phyloP scores from a whole-genome alignment of 2,329 filamentous ascomycete species.

The Pseudogymnoascus sp. region DNA sequence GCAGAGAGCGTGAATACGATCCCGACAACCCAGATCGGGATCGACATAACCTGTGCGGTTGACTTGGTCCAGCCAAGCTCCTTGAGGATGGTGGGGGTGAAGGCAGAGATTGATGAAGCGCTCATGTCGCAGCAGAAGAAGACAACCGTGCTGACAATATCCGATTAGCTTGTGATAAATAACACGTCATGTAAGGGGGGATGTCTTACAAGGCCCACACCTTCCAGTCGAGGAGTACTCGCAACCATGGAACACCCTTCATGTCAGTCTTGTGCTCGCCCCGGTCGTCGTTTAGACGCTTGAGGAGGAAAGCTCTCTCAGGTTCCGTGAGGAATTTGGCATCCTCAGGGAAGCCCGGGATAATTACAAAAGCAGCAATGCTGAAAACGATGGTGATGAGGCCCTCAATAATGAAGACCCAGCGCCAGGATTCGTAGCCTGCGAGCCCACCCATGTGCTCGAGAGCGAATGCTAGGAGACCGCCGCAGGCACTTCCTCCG shows the following conservation, averaged over 20 bases:
- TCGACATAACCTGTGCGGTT: conserved; percentile 30
- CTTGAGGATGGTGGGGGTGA: conserved; percentile 31
- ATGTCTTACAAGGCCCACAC: conserved; percentile 22
- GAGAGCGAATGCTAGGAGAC: conserved; percentile 36
- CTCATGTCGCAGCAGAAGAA: conserved; percentile 31
- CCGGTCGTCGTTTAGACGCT: conserved; percentile 15
- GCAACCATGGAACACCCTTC: conserved; percentile 12
- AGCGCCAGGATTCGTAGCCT: conserved; percentile 36
- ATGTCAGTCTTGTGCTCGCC: conserved; percentile 11
- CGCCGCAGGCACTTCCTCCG: conserved; percentile 34
- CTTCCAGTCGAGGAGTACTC: conserved; percentile 20
- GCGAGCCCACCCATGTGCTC: conserved; percentile 33
- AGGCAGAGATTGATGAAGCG: conserved; percentile 29
- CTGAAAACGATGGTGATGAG: conserved; percentile 13
- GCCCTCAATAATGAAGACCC: conserved; percentile 37
- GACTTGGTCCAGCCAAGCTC: conserved; percentile 29
- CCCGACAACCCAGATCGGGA: conserved; percentile 30
- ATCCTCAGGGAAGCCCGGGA: conserved; percentile 16
- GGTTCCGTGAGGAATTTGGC: conserved; percentile 13
- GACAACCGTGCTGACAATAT: conserved; percentile 12
- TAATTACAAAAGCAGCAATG: conserved; percentile 5
- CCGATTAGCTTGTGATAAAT: background rate
- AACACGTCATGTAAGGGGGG: background rate
- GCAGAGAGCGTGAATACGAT: conserved; percentile 25
- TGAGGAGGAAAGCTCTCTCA: conserved; percentile 11